Percentiles rank a stretch among this genome's conserved stretches.
These are phyloP conservation scores for Nigrograna mackinnonii DNA, from an alignment of 2,329 filamentous ascomycete genomes.

Conservation along the genomic window DNA sequence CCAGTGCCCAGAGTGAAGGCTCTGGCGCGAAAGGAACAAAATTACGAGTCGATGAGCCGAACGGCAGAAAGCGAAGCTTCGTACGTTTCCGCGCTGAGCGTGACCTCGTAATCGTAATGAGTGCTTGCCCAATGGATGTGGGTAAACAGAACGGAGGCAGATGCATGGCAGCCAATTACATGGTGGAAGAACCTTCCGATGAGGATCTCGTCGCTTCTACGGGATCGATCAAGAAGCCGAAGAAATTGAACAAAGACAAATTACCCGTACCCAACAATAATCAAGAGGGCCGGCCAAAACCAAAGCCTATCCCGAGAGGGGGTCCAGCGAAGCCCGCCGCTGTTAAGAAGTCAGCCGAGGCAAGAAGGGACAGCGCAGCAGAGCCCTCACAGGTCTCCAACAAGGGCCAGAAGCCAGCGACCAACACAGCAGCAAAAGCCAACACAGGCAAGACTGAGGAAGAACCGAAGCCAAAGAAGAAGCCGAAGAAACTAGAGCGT, in stretches of 20 bases:
- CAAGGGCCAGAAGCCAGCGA: conserved; percentile 2
- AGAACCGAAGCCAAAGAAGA: conserved; percentile 33
- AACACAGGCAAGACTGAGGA: conserved; percentile 3
- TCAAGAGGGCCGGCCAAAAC: conserved; percentile 3
- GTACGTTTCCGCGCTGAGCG: conserved; percentile 39
- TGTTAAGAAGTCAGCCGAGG: conserved; percentile 11
- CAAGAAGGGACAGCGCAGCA: background rate
- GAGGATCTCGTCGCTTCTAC: conserved; percentile 23
- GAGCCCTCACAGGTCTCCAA: conserved; percentile 4
- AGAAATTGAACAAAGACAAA: conserved; percentile 13
- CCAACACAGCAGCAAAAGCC: background rate
- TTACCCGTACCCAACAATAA: background rate
- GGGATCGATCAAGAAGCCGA: conserved; percentile 20
- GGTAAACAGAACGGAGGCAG: conserved; percentile 39
- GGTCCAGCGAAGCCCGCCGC: conserved; percentile 15
- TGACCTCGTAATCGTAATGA: conserved; percentile 41
- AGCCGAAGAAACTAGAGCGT: conserved; percentile 42
- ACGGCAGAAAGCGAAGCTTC: conserved; percentile 37
- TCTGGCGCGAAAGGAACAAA: conserved; percentile 34
- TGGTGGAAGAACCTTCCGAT: conserved; percentile 36
- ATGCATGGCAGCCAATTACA: conserved; percentile 44
- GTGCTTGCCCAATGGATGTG: conserved; percentile 43
- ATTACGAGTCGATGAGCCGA: conserved; percentile 33
- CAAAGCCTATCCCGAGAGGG: conserved; percentile 14
- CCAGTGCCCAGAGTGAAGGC: conserved; percentile 10